Evolutionary conservation across 1,284 basidiomycete genomes (phyloP).

Genomic region (Leccinum subfulvum): DNA sequence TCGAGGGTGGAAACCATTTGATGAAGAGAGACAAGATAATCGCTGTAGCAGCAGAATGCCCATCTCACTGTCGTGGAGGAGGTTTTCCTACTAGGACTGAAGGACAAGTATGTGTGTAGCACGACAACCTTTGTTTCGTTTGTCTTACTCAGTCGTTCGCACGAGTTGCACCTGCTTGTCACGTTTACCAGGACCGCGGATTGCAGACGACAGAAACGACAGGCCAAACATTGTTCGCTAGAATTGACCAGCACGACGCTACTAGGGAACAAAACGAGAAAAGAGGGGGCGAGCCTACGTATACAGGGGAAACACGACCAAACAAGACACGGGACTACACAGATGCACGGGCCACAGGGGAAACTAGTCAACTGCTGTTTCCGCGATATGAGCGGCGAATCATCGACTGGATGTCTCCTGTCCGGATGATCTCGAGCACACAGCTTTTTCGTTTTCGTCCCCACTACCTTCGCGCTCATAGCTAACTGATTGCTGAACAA

Average conservation of each 20-base stretch:
- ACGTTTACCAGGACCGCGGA: too few species aligned
- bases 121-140: neutral
- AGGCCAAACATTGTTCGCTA: too few species aligned
- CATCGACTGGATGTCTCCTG: neutral
- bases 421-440: constrained; percentile 8
- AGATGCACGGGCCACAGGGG: too few species aligned
- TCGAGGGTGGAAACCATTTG: too few species aligned
- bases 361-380: constrained; percentile 1
- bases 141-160: neutral
- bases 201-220: too few species aligned
- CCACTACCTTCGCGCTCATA: constrained; percentile 27
- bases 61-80: constrained; percentile 87
- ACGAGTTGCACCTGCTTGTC: constrained; percentile 1
- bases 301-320: too few species aligned
- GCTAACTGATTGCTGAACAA: constrained; percentile 41
- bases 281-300: too few species aligned
- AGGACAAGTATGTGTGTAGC: constrained; percentile 78
- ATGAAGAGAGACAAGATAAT: too few species aligned
- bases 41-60: too few species aligned
- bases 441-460: neutral
- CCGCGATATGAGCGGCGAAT: constrained; percentile 16
- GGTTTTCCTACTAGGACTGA: constrained; percentile 86
- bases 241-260: too few species aligned
- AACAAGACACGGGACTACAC: too few species aligned
- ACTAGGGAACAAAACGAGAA: too few species aligned